These are phyloP conservation scores for Paracamarosporium sp. DNA, from an alignment of 2,329 filamentous ascomycete genomes.

Conservation along the genomic window DNA sequence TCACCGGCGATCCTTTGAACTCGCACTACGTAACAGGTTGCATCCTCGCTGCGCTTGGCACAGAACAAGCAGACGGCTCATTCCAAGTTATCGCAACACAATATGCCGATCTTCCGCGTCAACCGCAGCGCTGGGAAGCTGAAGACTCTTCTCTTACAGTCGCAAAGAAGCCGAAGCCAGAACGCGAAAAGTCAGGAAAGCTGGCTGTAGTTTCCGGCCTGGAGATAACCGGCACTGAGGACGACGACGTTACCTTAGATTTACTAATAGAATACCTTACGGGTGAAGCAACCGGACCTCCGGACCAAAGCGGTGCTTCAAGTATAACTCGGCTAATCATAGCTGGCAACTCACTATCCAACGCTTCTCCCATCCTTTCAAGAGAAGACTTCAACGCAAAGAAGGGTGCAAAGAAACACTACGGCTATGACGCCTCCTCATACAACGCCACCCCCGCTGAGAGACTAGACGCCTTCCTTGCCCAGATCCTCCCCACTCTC, in stretches of 20 bases:
- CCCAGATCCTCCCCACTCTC: slow-evolving; percentile 80
- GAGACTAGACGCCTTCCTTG: slow-evolving; percentile 82
- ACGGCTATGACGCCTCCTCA: slow-evolving; percentile 87
- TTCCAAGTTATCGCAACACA: slow-evolving; percentile 92
- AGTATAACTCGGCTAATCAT: slow-evolving; percentile 86
- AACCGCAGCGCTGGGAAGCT: slow-evolving; percentile 80
- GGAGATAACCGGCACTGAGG: slow-evolving; percentile 77
- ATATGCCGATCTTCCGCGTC: slow-evolving; percentile 83
- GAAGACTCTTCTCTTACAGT: slow-evolving; percentile 56
- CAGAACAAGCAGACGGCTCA: slow-evolving; percentile 89
- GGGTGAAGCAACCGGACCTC: slow-evolving; percentile 74
- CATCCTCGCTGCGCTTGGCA: slow-evolving; percentile 92
- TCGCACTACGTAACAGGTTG: slow-evolving; percentile 86
- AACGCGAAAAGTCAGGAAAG: slow-evolving; percentile 65
- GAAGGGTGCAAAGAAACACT: slow-evolving; percentile 74
- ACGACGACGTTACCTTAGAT: slow-evolving; percentile 76
- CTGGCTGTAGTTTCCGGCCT: slow-evolving; percentile 90
- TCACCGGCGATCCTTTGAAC: slow-evolving; percentile 75
- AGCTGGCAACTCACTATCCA: slow-evolving; percentile 82
- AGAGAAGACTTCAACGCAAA: slow-evolving; percentile 53
- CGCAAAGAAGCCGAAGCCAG: slow-evolving; percentile 45
- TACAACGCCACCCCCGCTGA: slow-evolving; percentile 89
- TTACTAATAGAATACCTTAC: slow-evolving; percentile 87
- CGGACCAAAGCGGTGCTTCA: slow-evolving; percentile 65
- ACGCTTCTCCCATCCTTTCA: slow-evolving; percentile 54